Base-by-base conservation (phyloP, 2,329 filamentous ascomycete species). In the Huntiella abstrusa region DNA sequence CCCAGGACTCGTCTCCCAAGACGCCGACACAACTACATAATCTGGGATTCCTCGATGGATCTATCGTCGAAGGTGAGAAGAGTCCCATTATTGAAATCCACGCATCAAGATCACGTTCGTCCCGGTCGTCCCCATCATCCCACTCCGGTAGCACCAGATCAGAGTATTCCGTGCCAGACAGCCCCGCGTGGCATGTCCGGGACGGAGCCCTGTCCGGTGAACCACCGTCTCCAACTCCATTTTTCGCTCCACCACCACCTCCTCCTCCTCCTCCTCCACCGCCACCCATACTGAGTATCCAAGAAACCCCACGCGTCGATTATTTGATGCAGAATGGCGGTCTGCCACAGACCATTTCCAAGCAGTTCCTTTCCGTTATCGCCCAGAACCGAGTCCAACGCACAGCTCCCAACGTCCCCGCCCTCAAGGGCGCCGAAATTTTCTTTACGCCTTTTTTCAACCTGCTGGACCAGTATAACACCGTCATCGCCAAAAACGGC, bases 301-400 rank as follows among this genome's bases (percentile, higher is more conserved):
- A 79, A 38, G 77, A 85, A 36, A 71, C 78, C 10, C 88, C 88
- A 1, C 75, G 83, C 51, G 86, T 96, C 13, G 88, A 96, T 58
- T 96, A 96, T 58, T 68, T 96, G 13, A 70, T 95, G 46, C 84
- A 91, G 55, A 80, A 95, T 59, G 88, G 88, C 35, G 88, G 88
- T 1, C 64, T 96, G 13, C 61, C 76, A 16, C 71, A 80, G 39
- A 67, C 76, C 1, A 72, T 91, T 0, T 77, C 86, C 1, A 83
- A 79, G 54, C 75, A 76, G 49, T 75, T 95, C 45, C 65, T 94
- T 5, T 70, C 77, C 35, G 78, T 68, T 38, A 65, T 74, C 48
- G 79, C 74, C 32, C 44, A 46, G 36, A 50, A 47, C 44, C 68
- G 62, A 47, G 67, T 65, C 58, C 71, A 67, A 59, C 72, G 65